These are phyloP conservation scores for Pistacia integerrima DNA, from an alignment of 345 rosid genomes.

Conservation along the genomic window DNA sequence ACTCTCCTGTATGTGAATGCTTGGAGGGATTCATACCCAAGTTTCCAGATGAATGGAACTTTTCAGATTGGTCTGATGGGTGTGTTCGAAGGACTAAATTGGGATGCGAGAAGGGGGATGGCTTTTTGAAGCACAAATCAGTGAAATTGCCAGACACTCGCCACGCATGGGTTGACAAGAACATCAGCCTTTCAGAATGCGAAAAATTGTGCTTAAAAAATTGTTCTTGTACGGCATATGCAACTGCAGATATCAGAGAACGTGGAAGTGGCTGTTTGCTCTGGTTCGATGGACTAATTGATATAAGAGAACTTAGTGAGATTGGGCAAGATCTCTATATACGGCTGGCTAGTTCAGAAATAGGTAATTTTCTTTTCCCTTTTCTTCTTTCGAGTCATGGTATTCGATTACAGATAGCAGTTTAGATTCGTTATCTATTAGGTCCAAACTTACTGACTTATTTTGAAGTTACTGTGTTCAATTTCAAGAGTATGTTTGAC, in stretches of 20 bases:
- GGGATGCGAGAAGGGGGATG: slow-evolving; percentile 12
- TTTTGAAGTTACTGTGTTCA: not conserved
- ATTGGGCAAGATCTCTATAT: slow-evolving; percentile 16
- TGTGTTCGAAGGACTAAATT: slow-evolving; percentile 18
- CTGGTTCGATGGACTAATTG: slow-evolving; percentile 33
- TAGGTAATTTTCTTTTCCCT: slow-evolving; percentile 4
- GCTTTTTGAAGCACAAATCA: slow-evolving; percentile 11
- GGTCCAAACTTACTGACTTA: not conserved
- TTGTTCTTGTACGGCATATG: slow-evolving; percentile 35
- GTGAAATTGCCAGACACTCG: slow-evolving; percentile 25
- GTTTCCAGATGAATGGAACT: slow-evolving; percentile 16
- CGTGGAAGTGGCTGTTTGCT: slow-evolving; percentile 26
- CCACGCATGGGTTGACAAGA: slow-evolving; percentile 10
- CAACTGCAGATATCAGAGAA: slow-evolving; percentile 18
- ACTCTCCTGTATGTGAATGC: slow-evolving; percentile 23
- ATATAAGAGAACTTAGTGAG: slow-evolving; percentile 11
- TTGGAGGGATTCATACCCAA: slow-evolving; percentile 22
- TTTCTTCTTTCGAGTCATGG: not conserved
- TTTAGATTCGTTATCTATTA: not conserved
- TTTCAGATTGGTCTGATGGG: slow-evolving; percentile 14
- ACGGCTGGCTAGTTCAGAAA: slow-evolving; percentile 21
- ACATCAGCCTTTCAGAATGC: slow-evolving; percentile 25
- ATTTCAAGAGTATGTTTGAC: not conserved
- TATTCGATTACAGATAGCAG: not conserved
- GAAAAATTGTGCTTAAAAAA: slow-evolving; percentile 22